A percentile compares a stretch with the other conserved stretches of the same genome.
These are phyloP conservation scores for Tilletia setariae DNA, from an alignment of 1,284 basidiomycete genomes.

Conservation along the genomic window DNA sequence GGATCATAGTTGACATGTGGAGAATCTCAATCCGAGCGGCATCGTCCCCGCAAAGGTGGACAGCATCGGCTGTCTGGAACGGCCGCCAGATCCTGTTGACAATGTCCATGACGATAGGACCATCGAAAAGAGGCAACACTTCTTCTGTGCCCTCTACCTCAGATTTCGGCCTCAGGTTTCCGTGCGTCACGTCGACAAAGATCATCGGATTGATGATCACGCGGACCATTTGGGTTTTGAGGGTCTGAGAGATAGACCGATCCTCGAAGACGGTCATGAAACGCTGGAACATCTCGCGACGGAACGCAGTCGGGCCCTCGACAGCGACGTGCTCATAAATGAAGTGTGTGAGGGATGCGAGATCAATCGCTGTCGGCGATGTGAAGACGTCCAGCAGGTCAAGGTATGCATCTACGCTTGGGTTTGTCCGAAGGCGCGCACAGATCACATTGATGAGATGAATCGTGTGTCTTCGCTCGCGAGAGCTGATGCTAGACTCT, in stretches of 20 bases:
- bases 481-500: conserved; percentile 18
- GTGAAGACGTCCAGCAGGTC: conserved; percentile 81
- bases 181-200: conserved; percentile 5
- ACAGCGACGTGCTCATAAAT: conserved; percentile 79
- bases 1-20: conserved; percentile 82
- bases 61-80: conserved; percentile 60
- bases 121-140: conserved; percentile 63
- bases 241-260: conserved; percentile 65
- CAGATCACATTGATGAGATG: conserved; percentile 34
- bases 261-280: conserved; percentile 83
- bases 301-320: conserved; percentile 63
- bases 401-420: conserved; percentile 81
- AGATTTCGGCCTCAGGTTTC: background rate
- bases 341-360: conserved; percentile 78
- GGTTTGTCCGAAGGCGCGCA: conserved; percentile 63
- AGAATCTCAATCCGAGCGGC: conserved; percentile 84
- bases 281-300: conserved; percentile 75
- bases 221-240: conserved; percentile 83
- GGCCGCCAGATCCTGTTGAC: conserved; percentile 77
- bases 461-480: conserved; percentile 18
- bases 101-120: conserved; percentile 68
- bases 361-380: conserved; percentile 75
- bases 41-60: conserved; percentile 65
- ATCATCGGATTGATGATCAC: conserved; percentile 79
- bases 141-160: background rate